These are phyloP conservation scores for Calcarisporium arbuscula DNA, from an alignment of 2,329 filamentous ascomycete species.

Conservation along the genomic window DNA sequence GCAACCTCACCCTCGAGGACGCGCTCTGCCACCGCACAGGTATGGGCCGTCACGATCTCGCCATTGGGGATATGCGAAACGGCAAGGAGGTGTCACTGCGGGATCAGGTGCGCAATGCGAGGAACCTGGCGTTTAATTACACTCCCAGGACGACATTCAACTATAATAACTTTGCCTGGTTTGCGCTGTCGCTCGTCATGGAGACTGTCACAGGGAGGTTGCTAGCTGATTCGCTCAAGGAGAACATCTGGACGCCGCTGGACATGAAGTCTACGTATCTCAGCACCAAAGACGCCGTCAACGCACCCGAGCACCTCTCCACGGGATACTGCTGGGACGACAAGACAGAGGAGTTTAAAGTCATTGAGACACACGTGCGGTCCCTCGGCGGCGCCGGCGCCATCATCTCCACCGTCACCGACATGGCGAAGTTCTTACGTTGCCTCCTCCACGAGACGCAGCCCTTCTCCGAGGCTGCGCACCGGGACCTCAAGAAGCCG, in stretches of 20 bases:
- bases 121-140: slow-evolving; percentile 35
- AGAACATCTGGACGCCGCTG: slow-evolving; percentile 18
- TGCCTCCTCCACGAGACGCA: slow-evolving; percentile 31
- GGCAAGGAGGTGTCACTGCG: slow-evolving; percentile 22
- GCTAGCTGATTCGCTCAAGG: too few species aligned
- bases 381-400: slow-evolving; percentile 33
- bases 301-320: slow-evolving; percentile 26
- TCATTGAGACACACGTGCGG: slow-evolving; percentile 15
- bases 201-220: too few species aligned
- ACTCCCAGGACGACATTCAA: slow-evolving; percentile 38
- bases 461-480: slow-evolving; percentile 17
- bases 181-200: too few species aligned
- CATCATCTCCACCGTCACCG: slow-evolving; percentile 38
- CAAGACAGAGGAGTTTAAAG: slow-evolving; percentile 13
- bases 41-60: slow-evolving; percentile 36
- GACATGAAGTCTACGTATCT: too few species aligned
- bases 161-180: slow-evolving; percentile 48
- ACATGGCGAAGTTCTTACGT: slow-evolving; percentile 45
- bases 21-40: slow-evolving; percentile 47
- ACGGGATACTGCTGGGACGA: slow-evolving; percentile 35
- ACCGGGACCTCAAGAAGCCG: slow-evolving; percentile 21
- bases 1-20: slow-evolving; percentile 47
- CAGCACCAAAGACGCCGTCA: slow-evolving; percentile 19
- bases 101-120: slow-evolving; percentile 35
- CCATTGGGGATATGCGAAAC: too few species aligned